A percentile compares a stretch with the other conserved stretches of the same genome.
These are phyloP conservation scores for Solanum peruvianum DNA, from an alignment of 257 asterid species.

Conservation along the genomic window DNA sequence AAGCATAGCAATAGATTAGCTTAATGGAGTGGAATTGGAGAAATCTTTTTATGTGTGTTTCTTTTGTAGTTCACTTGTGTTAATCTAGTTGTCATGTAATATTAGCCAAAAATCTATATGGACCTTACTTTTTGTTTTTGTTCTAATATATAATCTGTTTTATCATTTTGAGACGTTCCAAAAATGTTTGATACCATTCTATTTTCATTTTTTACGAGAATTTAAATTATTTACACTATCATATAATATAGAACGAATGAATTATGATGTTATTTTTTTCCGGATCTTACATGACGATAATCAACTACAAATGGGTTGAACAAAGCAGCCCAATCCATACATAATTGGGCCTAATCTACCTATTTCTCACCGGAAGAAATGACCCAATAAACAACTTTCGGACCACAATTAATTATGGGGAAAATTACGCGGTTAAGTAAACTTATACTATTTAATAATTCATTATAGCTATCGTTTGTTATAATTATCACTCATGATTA, in stretches of 20 bases:
- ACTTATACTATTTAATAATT: no score
- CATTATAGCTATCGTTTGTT: no score
- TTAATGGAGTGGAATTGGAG: neutral
- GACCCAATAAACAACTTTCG: neutral
- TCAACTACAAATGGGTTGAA: neutral
- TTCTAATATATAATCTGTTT: neutral
- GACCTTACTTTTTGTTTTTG: neutral
- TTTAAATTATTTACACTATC: neutral
- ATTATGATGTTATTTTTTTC: neutral
- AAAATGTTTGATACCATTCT: neutral
- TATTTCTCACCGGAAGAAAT: neutral
- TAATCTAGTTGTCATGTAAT: neutral
- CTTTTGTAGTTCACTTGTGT: neutral
- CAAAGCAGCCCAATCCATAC: neutral
- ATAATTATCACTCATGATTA: no score
- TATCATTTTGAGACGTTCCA: neutral
- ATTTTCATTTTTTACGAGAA: neutral
- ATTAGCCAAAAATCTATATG: neutral
- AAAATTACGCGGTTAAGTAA: no score
- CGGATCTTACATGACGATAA: neutral
- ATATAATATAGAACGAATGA: neutral
- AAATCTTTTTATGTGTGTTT: neutral
- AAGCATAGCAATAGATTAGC: neutral
- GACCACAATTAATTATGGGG: no score
- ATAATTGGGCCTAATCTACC: neutral